Base-by-base conservation (phyloP, 2,329 filamentous ascomycete species). In the Diplodia scrobiculata region DNA sequence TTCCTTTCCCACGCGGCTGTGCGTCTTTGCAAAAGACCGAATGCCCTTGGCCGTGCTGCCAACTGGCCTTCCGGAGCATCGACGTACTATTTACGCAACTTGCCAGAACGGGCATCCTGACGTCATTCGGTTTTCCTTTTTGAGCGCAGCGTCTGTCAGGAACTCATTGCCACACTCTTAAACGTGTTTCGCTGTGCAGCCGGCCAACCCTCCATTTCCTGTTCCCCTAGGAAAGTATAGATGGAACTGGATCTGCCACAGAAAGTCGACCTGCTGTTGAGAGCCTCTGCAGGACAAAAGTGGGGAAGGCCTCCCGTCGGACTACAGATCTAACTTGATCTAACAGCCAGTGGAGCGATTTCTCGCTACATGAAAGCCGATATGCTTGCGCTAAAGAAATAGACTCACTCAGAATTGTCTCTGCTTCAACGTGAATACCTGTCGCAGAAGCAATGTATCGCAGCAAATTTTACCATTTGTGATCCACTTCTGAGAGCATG, bases 111-210 rank as follows among this genome's bases (percentile, higher is more conserved):
- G 38, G 45, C 27, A 21, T 17, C 14, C 58, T 62, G 58, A 62
- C 58, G 58, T 62, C 58, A 62, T 50, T 50, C 55, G 10, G 36
- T 50, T 62, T 50, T 62, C 58, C 58, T 17, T 50, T 50, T 62
- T 50, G 27, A 62, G 58, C 32, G 17, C 38, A 27, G 5, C 17
- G 17, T 48, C 27, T 41, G 19, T 41, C n/a, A 9, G 29, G 17
- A 29, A 1, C 6, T 10, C 58, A 50, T 36, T 62, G 41, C 45
- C n/a, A 25, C n/a, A 27, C 38, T n/a, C n/a, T 36, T 29, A 6
- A 6, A 19, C 9, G 17, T 17, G 19, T 47, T 19, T 14, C 9
- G n/a, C 9, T n/a, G 58, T 45, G 45, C 29, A 47, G 17, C 27
- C 19, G 19, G 21, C 13, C 17, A 3, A 36, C 10, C 34, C 9